phyloP scores from a whole-genome alignment of 805 yeast genomes.

The Wickerhamiella kazuoi region DNA sequence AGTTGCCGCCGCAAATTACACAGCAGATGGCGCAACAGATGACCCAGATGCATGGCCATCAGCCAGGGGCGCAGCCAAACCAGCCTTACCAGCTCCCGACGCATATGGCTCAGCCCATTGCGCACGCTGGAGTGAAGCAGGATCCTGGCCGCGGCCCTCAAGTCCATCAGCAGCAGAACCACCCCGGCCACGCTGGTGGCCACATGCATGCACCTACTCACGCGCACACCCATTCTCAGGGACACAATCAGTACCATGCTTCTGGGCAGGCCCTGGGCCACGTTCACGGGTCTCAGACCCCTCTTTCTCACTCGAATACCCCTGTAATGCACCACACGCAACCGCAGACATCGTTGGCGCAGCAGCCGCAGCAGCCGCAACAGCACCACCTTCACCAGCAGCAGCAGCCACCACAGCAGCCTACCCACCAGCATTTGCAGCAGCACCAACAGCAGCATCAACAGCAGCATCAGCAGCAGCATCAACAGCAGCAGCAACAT shows the following conservation, averaged over 20 bases:
- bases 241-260: neutral
- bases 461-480: neutral
- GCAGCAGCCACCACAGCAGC: neutral
- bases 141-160: neutral
- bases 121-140: neutral
- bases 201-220: neutral
- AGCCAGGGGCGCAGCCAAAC: neutral
- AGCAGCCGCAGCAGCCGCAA: slow-evolving; percentile 3
- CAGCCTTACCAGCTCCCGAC: neutral
- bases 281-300: neutral
- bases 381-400: slow-evolving; percentile 1
- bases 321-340: neutral
- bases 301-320: neutral
- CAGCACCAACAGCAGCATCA: neutral
- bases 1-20: neutral
- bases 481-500: no score
- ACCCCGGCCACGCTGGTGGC: neutral
- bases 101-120: neutral
- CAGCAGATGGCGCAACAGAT: neutral
- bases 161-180: neutral
- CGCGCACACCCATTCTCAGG: neutral
- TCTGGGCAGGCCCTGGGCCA: neutral
- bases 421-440: neutral
- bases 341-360: slow-evolving; percentile 1
- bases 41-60: neutral